These are phyloP conservation scores for Somion occarium DNA, from an alignment of 1,284 basidiomycete species.

Conservation along the genomic window DNA sequence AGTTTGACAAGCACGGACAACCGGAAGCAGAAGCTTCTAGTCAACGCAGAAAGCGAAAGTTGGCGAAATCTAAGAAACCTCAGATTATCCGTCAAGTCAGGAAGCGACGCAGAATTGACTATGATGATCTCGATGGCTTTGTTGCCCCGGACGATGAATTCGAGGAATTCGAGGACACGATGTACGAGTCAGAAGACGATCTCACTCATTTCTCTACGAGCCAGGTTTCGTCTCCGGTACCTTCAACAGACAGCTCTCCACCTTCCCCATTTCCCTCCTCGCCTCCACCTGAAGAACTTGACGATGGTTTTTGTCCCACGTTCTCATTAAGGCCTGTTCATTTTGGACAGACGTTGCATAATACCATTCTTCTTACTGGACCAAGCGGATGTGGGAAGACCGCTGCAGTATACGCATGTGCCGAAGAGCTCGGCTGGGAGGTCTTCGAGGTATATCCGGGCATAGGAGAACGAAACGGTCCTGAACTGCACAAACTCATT, in stretches of 20 bases:
- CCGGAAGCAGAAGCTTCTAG: neutral
- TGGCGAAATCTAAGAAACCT: conserved; percentile 12
- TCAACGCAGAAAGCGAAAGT: conserved; percentile 16
- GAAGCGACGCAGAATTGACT: conserved; percentile 37
- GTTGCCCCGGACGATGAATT: conserved; percentile 11
- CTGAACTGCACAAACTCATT: conserved; percentile 76
- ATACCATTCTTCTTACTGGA: conserved; percentile 82
- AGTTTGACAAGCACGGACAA: conserved; percentile 31
- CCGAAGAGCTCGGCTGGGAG: conserved; percentile 90
- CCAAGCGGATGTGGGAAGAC: conserved; percentile 90
- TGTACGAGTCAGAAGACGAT: conserved; percentile 29
- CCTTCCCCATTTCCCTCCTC: conserved; percentile 6
- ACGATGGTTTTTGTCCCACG: conserved; percentile 7
- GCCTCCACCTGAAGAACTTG: neutral
- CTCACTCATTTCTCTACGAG: conserved; percentile 19
- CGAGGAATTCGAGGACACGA: conserved; percentile 35
- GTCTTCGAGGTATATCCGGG: conserved; percentile 99
- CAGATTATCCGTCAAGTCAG: conserved; percentile 15
- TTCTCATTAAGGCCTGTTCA: conserved; percentile 10
- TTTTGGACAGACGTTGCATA: conserved; percentile 58
- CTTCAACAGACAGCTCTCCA: neutral
- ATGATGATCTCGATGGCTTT: conserved; percentile 41
- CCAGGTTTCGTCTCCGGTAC: conserved; percentile 3
- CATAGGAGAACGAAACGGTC: conserved; percentile 79
- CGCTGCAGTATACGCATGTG: conserved; percentile 89